Evolutionary conservation across 2,329 filamentous ascomycete species (phyloP), one percentile per base, ranked within the genome.

Genomic region (Penicillium sclerotiorum): DNA sequence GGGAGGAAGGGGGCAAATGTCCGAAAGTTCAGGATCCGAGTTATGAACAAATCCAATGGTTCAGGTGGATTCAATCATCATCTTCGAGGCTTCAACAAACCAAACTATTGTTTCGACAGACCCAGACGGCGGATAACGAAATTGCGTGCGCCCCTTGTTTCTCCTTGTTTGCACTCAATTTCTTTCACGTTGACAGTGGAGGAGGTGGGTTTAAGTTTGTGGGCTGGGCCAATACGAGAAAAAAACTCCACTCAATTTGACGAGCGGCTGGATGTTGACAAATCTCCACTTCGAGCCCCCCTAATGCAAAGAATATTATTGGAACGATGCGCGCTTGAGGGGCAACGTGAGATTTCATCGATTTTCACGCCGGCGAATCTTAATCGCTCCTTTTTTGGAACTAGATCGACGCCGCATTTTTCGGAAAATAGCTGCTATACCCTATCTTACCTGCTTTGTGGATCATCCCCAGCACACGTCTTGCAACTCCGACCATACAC

Each of bases 41-140:
- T 30, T 21, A 28, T 30, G 8, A n/a, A n/a, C n/a, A n/a, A n/a
- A n/a, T n/a, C n/a, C n/a, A n/a, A n/a, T n/a, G n/a, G n/a, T n/a
- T n/a, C 12, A 20, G 40, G 18, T 22, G 37, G 35, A 20, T 41
- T 22, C 8, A 18, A 36, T 27, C 40, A 27, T 27, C 20, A 33
- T 13, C 39, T 40, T 44, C 43, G 44, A 43, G 47, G 36, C 44
- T 42, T 18, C 13, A 7, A 8, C 33, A n/a, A 20, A 22, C 12
- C 35, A 45, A 25, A 42, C 45, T 47, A 52, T 48, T 44, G 40
- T 45, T 44, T 35, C 40, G 7, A 22, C 25, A 32, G 17, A 30
- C 27, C 27, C 27, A n/a, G 17, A 42, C 15, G 20, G 27, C 28
- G 40, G 40, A 43, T 11, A 43, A 33, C 17, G 12, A 23, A 43